Evolutionary conservation across 192 early-diverging fungal genomes (phyloP).

Genomic region (Gaertneriomyces semiglobifer): DNA sequence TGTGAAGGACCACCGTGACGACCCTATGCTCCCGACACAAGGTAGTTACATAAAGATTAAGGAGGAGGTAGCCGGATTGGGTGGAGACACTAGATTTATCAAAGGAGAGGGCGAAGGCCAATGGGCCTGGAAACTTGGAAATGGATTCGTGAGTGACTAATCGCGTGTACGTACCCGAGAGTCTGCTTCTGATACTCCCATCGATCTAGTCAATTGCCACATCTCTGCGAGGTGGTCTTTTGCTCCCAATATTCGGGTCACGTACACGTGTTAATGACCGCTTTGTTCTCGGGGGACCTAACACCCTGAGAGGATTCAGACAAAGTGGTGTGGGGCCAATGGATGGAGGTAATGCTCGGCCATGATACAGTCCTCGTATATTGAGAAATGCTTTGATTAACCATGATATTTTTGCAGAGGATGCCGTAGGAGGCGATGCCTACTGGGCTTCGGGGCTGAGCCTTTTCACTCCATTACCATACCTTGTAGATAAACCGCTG

Average conservation of each 20-base stretch:
- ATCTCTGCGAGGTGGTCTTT: slow-evolving; percentile 59
- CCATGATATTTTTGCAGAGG: slow-evolving; percentile 36
- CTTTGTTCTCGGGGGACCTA: slow-evolving; percentile 84
- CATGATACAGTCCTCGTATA: background rate
- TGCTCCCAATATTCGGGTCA: slow-evolving; percentile 50
- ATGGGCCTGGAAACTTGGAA: slow-evolving; percentile 47
- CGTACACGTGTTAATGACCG: slow-evolving; percentile 76
- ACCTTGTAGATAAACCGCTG: slow-evolving; percentile 57
- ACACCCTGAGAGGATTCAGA: slow-evolving; percentile 83
- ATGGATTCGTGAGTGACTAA: slow-evolving; percentile 54
- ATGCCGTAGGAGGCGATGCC: slow-evolving; percentile 85
- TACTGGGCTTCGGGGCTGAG: slow-evolving; percentile 78
- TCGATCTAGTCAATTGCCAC: slow-evolving; percentile 29
- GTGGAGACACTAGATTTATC: slow-evolving; percentile 73
- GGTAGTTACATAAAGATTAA: slow-evolving; percentile 49
- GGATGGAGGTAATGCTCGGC: slow-evolving; percentile 54
- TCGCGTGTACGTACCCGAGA: too few species aligned
- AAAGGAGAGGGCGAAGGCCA: slow-evolving; percentile 73
- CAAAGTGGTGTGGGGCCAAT: slow-evolving; percentile 83
- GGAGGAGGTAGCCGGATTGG: slow-evolving; percentile 76
- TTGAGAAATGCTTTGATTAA: background rate
- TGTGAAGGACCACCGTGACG: slow-evolving; percentile 72
- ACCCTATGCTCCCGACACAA: slow-evolving; percentile 66
- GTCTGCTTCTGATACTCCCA: too few species aligned
- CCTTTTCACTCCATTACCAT: slow-evolving; percentile 79